phyloP scores from a whole-genome alignment of 1,284 basidiomycete species.

The Microbotryum scabiosae region DNA sequence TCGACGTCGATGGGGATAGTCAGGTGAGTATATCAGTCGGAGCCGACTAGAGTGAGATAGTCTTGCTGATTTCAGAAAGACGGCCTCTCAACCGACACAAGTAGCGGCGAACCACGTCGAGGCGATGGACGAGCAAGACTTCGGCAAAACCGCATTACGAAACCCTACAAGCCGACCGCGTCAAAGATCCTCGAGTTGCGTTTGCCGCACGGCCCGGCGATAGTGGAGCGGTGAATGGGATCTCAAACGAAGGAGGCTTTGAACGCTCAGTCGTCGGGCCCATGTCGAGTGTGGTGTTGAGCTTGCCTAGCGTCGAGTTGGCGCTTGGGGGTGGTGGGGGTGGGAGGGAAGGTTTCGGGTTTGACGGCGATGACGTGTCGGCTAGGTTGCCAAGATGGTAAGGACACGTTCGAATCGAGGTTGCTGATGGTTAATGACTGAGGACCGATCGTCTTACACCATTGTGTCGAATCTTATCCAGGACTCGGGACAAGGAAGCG shows the following conservation, averaged over 20 bases:
- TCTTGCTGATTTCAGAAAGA: background rate
- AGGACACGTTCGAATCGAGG: background rate
- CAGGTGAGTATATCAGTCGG: conserved; percentile 32
- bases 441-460: no score
- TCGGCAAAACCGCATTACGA: conserved; percentile 81
- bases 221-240: conserved; percentile 2
- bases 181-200: conserved; percentile 74
- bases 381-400: conserved; percentile 31
- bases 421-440: background rate
- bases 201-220: conserved; percentile 46
- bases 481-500: no score
- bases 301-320: conserved; percentile 71
- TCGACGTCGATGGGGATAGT: conserved; percentile 36
- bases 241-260: conserved; percentile 39
- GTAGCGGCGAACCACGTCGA: conserved; percentile 33
- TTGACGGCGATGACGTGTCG: background rate
- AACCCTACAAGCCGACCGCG: conserved; percentile 74
- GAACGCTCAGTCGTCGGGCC: conserved; percentile 64
- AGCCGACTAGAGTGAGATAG: background rate
- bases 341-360: conserved; percentile 32
- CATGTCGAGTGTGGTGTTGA: conserved; percentile 71
- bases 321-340: conserved; percentile 58
- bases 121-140: conserved; percentile 61
- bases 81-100: background rate
- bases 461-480: no score